These are phyloP conservation scores for Podaxis carcinomalis DNA, from an alignment of 768 basidiomycete genomes.

Conservation along the genomic window DNA sequence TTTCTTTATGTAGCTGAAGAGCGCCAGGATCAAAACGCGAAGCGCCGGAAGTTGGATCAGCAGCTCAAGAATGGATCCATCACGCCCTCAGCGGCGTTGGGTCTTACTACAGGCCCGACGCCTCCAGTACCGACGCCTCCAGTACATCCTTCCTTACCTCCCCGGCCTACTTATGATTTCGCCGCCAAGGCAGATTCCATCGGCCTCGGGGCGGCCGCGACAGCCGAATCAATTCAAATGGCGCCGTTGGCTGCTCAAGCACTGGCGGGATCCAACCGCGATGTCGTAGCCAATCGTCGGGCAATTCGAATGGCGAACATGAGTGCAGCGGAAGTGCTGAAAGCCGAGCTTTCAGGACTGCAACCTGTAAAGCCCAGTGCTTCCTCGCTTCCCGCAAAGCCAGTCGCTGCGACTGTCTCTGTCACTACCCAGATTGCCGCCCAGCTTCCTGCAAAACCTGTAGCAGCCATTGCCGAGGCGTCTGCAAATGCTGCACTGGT, in stretches of 20 bases:
- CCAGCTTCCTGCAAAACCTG: conserved; percentile 11
- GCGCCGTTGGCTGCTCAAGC: conserved; percentile 63
- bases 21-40: conserved; percentile 87
- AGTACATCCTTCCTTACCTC: conserved; percentile 58
- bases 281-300: conserved; percentile 85
- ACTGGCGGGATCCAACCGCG: conserved; percentile 81
- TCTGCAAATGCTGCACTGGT: not conserved
- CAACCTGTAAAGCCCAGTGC: conserved; percentile 40
- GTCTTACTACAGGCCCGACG: conserved; percentile 23
- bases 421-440: conserved; percentile 1
- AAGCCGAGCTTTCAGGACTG: conserved; percentile 76
- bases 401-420: conserved; percentile 19
- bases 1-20: conserved; percentile 70
- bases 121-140: conserved; percentile 33
- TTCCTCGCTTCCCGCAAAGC: conserved; percentile 35
- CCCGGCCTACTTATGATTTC: conserved; percentile 63
- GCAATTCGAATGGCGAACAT: conserved; percentile 95
- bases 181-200: conserved; percentile 75
- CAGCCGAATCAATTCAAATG: conserved; percentile 52
- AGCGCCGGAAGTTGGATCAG: conserved; percentile 72
- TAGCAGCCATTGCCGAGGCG: not conserved
- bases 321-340: conserved; percentile 91
- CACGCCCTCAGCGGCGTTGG: conserved; percentile 38
- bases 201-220: conserved; percentile 63
- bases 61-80: conserved; percentile 41